These are phyloP conservation scores for Huiozyma naganishii DNA, from an alignment of 805 yeast species.

Conservation along the genomic window DNA sequence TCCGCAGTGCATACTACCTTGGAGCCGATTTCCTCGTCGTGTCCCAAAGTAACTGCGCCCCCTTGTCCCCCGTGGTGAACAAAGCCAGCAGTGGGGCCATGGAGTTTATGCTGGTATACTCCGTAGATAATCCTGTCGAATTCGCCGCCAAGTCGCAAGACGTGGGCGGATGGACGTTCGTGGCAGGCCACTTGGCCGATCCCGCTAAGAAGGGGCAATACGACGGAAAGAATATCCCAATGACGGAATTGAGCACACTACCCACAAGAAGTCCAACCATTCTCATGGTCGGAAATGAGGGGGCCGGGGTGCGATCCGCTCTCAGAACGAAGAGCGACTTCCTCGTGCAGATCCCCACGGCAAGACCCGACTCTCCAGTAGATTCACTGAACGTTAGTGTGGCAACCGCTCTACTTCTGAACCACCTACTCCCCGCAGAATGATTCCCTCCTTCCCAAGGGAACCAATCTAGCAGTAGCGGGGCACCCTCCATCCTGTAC, in stretches of 20 bases:
- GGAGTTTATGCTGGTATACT: conserved; percentile 57
- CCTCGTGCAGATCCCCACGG: conserved; percentile 28
- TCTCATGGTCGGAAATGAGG: conserved; percentile 78
- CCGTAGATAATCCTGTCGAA: conserved; percentile 44
- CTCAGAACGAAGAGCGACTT: conserved; percentile 48
- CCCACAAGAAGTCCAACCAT: conserved; percentile 47
- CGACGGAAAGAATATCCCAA: conserved; percentile 29
- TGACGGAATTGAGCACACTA: conserved; percentile 35
- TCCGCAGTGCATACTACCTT: conserved; percentile 67
- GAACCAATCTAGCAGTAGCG: no score
- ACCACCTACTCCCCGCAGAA: conserved; percentile 12
- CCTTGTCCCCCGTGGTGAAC: conserved; percentile 64
- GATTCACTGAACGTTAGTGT: conserved; percentile 87
- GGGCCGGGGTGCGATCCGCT: conserved; percentile 65
- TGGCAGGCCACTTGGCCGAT: conserved; percentile 43
- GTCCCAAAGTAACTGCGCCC: conserved; percentile 62
- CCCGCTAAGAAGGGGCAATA: conserved; percentile 20
- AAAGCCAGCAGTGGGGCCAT: conserved; percentile 81
- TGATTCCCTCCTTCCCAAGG: neutral
- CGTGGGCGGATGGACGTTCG: conserved; percentile 57
- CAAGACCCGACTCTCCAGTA: conserved; percentile 26
- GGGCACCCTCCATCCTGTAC: no score
- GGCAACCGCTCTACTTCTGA: conserved; percentile 64
- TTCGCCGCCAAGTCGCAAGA: conserved; percentile 46
- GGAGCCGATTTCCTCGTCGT: conserved; percentile 74